Conservation (phyloP, 1,284 basidiomycete species). For the Rhodotorula sp. region DNA sequence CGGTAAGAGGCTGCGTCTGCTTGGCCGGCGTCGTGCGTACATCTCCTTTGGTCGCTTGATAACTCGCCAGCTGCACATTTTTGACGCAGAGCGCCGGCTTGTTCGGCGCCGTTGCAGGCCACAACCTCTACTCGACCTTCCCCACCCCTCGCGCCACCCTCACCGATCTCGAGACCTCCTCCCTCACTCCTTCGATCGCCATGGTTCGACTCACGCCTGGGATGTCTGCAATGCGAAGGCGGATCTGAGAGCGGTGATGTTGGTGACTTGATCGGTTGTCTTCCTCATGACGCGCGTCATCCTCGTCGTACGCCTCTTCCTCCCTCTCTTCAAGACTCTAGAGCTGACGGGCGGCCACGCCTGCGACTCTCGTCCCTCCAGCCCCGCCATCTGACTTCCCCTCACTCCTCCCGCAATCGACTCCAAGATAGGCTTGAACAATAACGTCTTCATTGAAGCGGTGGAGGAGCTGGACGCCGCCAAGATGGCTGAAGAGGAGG, state of each 20-base stretch:
- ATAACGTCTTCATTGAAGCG: background rate
- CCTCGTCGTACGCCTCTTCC: background rate
- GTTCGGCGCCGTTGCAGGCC: background rate
- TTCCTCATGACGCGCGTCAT: background rate
- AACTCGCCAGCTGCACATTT: too few species aligned
- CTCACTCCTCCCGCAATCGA: background rate
- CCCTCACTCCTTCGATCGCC: background rate
- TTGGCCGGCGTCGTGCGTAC: background rate
- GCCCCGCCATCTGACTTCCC: background rate
- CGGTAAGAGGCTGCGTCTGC: background rate
- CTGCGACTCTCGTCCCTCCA: too few species aligned
- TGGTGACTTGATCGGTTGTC: background rate
- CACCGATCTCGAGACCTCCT: background rate
- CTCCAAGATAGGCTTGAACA: background rate
- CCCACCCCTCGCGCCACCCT: background rate
- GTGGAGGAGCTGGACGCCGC: background rate
- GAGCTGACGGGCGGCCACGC: background rate
- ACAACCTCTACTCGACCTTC: background rate
- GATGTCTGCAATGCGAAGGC: background rate
- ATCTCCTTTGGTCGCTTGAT: rapidly evolving
- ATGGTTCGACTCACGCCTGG: background rate
- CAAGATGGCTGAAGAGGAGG: background rate
- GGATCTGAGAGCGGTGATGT: background rate
- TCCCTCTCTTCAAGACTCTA: background rate
- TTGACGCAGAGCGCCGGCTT: background rate